Evolutionary conservation across 805 yeast species (phyloP).

Genomic region (Candida stauntonica): DNA sequence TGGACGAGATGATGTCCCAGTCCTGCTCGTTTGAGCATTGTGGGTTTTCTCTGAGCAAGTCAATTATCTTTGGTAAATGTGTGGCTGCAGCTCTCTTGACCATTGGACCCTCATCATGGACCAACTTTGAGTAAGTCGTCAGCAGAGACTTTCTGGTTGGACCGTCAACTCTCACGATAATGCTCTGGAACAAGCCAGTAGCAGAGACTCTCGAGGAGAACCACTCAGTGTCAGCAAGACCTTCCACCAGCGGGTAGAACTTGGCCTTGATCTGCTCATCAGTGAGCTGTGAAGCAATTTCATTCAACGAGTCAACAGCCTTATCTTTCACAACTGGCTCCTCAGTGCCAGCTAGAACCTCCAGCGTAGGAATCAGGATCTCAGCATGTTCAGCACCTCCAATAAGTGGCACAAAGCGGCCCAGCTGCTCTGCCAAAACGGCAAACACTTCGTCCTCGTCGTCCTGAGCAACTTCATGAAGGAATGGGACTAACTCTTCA

Average conservation of each 20-base stretch:
- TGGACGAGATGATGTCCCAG: conserved; percentile 73
- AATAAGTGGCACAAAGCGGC: conserved; percentile 78
- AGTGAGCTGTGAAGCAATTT: conserved; percentile 58
- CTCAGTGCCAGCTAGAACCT: conserved; percentile 84
- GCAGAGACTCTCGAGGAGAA: conserved; percentile 88
- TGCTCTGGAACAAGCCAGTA: conserved; percentile 79
- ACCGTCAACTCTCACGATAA: conserved; percentile 54
- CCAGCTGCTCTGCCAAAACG: conserved; percentile 86
- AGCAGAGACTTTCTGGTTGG: conserved; percentile 57
- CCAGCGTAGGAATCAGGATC: conserved; percentile 55
- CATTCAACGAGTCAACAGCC: conserved; percentile 82
- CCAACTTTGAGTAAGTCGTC: conserved; percentile 61
- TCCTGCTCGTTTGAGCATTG: conserved; percentile 49
- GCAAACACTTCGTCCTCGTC: conserved; percentile 98
- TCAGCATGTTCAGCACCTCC: conserved; percentile 76
- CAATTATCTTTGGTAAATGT: conserved; percentile 70
- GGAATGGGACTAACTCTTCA: conserved; percentile 82
- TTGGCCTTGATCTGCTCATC: conserved; percentile 59
- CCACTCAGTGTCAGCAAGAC: conserved; percentile 88
- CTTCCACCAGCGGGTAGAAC: conserved; percentile 72
- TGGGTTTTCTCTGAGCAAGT: conserved; percentile 47
- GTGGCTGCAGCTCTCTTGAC: conserved; percentile 93
- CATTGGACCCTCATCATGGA: conserved; percentile 95
- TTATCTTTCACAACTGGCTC: conserved; percentile 95
- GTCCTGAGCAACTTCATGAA: conserved; percentile 82